Evolutionary conservation across 2,329 filamentous ascomycete genomes (phyloP).

Genomic region (Ophiostoma angusticollis): DNA sequence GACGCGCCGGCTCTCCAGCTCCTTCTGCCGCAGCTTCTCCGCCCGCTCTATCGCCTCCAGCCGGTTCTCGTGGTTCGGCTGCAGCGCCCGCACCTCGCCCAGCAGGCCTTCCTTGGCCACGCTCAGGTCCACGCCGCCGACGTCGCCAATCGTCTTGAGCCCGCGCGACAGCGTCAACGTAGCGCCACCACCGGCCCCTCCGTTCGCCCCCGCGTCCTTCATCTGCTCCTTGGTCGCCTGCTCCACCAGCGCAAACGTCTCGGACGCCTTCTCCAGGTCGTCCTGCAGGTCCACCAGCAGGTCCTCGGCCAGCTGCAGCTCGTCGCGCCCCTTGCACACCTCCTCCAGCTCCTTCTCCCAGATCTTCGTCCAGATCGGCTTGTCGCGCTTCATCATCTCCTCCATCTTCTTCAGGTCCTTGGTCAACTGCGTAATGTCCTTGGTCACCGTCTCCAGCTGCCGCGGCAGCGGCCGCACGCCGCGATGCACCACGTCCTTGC

Average conservation of each 20-base stretch:
- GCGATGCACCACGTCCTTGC: slow-evolving; percentile 89
- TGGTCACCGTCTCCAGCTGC: slow-evolving; percentile 78
- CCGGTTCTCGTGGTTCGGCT: slow-evolving; percentile 86
- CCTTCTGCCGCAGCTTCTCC: slow-evolving; percentile 79
- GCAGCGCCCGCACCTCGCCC: slow-evolving; percentile 82
- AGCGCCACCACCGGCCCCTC: slow-evolving; percentile 27
- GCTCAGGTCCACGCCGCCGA: slow-evolving; percentile 45
- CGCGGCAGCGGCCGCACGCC: slow-evolving; percentile 83
- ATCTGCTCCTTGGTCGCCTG: slow-evolving; percentile 98
- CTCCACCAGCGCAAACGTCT: slow-evolving; percentile 90
- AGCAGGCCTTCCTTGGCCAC: slow-evolving; percentile 85
- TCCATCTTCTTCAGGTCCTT: slow-evolving; percentile 90
- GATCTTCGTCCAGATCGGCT: slow-evolving; percentile 96
- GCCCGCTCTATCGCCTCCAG: slow-evolving; percentile 96
- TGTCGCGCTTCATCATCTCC: slow-evolving; percentile 81
- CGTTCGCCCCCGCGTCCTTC: slow-evolving; percentile 49
- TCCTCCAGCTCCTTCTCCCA: slow-evolving; percentile 97
- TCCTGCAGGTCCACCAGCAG: slow-evolving; percentile 84
- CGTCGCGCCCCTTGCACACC: slow-evolving; percentile 88
- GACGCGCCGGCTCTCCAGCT: slow-evolving; percentile 64
- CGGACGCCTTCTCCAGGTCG: slow-evolving; percentile 84
- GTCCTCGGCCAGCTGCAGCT: slow-evolving; percentile 93
- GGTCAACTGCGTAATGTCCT: slow-evolving; percentile 69
- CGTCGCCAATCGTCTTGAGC: slow-evolving; percentile 38
- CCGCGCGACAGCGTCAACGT: slow-evolving; percentile 42